A percentile compares a stretch with the other conserved stretches of the same genome.
Conservation (phyloP, 1,139 yeast species). For the Scheffersomyces insectosa region DNA sequence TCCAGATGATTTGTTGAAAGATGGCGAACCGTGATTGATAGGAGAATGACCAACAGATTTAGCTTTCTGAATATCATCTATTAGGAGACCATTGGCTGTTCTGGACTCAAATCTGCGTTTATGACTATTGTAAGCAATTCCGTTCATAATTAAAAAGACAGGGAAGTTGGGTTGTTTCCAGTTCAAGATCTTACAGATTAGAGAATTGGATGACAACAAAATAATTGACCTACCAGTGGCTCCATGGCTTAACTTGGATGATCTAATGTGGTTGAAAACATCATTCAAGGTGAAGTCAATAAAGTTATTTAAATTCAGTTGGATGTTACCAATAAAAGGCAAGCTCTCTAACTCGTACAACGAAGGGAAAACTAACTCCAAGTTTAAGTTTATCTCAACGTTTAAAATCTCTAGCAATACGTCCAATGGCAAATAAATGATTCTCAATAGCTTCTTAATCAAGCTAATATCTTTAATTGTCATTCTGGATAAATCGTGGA, state of each 20-base stretch:
- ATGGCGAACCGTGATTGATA: constrained; percentile 11
- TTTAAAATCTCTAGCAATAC: constrained; percentile 58
- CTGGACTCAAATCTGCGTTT: constrained; percentile 36
- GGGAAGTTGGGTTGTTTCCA: constrained; percentile 99
- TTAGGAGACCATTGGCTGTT: constrained; percentile 43
- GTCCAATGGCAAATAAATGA: constrained; percentile 59
- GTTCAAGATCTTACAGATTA: constrained; percentile 86
- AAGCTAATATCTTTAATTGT: constrained; percentile 34
- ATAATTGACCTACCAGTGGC: constrained; percentile 60
- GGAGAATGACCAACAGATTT: neutral
- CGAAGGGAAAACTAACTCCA: constrained; percentile 84
- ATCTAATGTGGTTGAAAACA: constrained; percentile 76
- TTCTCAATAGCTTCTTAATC: constrained; percentile 43
- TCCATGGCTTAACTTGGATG: constrained; percentile 35
- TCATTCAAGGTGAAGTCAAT: constrained; percentile 72
- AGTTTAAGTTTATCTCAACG: constrained; percentile 63
- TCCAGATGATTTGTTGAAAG: constrained; percentile 10
- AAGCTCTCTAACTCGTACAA: constrained; percentile 55
- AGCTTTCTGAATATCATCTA: constrained; percentile 21
- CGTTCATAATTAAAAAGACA: constrained; percentile 80
- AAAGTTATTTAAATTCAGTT: constrained; percentile 62
- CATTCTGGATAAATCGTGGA: constrained; percentile 43
- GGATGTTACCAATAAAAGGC: constrained; percentile 53
- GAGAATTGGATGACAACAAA: constrained; percentile 83
- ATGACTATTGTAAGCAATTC: constrained; percentile 45